Evolutionary conservation across 2,329 filamentous ascomycete species (phyloP), one percentile per base, ranked within the genome.

Genomic region (Beauveria sp.): DNA sequence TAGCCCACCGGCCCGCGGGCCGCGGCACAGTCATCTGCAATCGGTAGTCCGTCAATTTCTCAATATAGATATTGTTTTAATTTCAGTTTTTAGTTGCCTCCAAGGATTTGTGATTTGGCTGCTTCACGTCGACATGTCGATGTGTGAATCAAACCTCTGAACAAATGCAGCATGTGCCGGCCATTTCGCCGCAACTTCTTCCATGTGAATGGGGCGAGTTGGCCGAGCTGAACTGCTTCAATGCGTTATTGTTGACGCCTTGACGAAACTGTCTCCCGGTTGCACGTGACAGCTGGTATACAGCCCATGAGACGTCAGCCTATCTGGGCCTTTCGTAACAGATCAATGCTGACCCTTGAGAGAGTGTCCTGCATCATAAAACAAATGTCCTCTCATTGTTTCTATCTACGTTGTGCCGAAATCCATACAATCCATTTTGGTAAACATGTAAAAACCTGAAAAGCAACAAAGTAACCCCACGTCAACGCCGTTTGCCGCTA

Each of bases 401-500:
- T 22, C 49, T 20, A 49, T 58, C 43, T 58, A 58, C 8, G 28
- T 7, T 48, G 40, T 57, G 12, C 43, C 43, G 22, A 34, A 45
- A 34, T 26, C 10, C 54, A 46, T 43, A 56, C 53, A 48, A 56
- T 48, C n/a, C 18, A 48, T 24, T 38, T 34, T 6, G 5, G 38
- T 53, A 45, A 55, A 45, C 20, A 46, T 56, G n/a, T 18, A 31
- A 51, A 42, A 18, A 14, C 34, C 16, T 14, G 1, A 50, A 42
- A 31, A 49, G n/a, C 38, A 34, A n/a, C 16, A 9, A 46, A 57
- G 56, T 34, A n/a, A 51, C 51, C 40, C 48, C 43, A 12, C 26
- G 26, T 54, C 63, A 54, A 34, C 66, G 65, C 62, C 63, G 22
- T 9, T 63, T 64, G 55, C 65, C 64, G 48, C 64, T 66, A 31